Evolutionary conservation across 495 filamentous ascomycete genomes (phyloP).

Genomic region (Aspergillus panamensis): DNA sequence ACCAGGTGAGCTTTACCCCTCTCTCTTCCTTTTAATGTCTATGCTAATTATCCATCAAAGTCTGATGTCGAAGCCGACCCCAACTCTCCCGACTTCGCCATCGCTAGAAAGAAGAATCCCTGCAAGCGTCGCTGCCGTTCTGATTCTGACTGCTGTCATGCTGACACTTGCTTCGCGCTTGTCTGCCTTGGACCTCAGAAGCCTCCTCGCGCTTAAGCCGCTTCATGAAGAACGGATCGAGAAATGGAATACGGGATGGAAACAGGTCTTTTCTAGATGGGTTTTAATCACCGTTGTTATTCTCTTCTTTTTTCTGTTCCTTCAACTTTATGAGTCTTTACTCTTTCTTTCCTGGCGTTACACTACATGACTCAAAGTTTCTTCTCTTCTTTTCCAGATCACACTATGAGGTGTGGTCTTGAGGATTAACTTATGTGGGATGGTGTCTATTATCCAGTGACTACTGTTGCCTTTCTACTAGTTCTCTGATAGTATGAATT

Average conservation of each 20-base stretch:
- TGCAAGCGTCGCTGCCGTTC: neutral
- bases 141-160: neutral
- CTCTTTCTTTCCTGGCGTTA: too few relatives aligned
- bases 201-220: neutral
- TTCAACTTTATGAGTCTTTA: neutral
- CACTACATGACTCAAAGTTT: neutral
- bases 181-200: constrained; percentile 4
- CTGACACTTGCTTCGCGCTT: neutral
- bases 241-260: neutral
- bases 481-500: constrained; percentile 1
- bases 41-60: too few relatives aligned
- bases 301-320: neutral
- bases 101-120: neutral
- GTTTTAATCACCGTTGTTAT: neutral
- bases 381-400: neutral
- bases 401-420: neutral
- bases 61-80: too few relatives aligned
- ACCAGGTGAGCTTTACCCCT: too few relatives aligned
- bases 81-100: neutral
- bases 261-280: neutral
- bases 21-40: too few relatives aligned
- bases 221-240: neutral
- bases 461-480: neutral
- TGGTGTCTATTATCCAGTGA: neutral
- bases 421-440: neutral